Conservation (phyloP, 2,329 filamentous ascomycete genomes). For the Ceratocystis lukuohia region DNA sequence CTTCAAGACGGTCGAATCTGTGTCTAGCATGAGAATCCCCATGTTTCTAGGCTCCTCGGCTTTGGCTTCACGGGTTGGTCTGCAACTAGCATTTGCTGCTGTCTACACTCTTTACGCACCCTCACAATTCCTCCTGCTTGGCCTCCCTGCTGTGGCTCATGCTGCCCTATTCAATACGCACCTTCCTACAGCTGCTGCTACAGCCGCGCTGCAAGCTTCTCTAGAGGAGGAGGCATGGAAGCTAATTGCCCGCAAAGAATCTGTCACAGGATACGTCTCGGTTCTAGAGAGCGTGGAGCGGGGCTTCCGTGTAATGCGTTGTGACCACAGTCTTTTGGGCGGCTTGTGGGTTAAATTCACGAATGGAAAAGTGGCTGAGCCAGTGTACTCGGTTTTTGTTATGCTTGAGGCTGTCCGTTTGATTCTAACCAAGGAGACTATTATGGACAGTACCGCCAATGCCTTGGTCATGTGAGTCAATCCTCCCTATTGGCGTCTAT, state of each 20-base stretch:
- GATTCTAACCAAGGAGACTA: slow-evolving; percentile 44
- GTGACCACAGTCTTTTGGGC: slow-evolving; percentile 85
- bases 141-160: slow-evolving; percentile 60
- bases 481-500: neutral
- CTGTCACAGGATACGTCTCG: slow-evolving; percentile 81
- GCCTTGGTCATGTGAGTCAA: slow-evolving; percentile 69
- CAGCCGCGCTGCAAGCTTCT: slow-evolving; percentile 49
- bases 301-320: slow-evolving; percentile 71
- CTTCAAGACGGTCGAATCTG: slow-evolving; percentile 40
- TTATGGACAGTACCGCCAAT: slow-evolving; percentile 52
- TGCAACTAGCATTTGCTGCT: slow-evolving; percentile 54
- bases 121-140: slow-evolving; percentile 41
- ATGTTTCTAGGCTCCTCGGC: slow-evolving; percentile 46
- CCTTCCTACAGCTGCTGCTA: slow-evolving; percentile 47
- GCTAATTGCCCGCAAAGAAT: slow-evolving; percentile 70
- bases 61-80: slow-evolving; percentile 54
- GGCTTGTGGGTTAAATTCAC: slow-evolving; percentile 65
- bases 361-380: slow-evolving; percentile 54
- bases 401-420: slow-evolving; percentile 88
- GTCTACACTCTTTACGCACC: slow-evolving; percentile 45
- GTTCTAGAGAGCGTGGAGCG: slow-evolving; percentile 63
- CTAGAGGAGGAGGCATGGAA: slow-evolving; percentile 55
- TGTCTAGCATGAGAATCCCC: slow-evolving; percentile 31
- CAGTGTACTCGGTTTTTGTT: slow-evolving; percentile 90
- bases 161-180: slow-evolving; percentile 63